Evolutionary conservation across 2,329 filamentous ascomycete species (phyloP).

Genomic region (Ophiostoma sp.): DNA sequence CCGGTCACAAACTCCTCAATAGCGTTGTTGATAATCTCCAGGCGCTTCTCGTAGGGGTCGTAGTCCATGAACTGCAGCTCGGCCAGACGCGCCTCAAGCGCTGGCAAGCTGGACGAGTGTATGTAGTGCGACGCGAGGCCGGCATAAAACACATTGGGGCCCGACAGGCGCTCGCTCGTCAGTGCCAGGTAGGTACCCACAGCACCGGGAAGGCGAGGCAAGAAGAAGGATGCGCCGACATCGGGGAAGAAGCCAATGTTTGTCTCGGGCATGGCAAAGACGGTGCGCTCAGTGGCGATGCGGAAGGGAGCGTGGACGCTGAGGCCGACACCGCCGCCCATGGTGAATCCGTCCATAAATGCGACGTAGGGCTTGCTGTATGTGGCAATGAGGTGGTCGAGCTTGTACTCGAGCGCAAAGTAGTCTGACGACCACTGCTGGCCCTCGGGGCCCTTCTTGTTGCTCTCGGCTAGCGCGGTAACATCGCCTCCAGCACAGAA

Average conservation of each 20-base stretch:
- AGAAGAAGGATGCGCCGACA: constrained; percentile 92
- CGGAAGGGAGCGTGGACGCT: constrained; percentile 93
- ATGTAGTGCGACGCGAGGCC: constrained; percentile 95
- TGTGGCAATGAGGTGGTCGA: constrained; percentile 91
- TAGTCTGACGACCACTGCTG: constrained; percentile 73
- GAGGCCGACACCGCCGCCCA: constrained; percentile 94
- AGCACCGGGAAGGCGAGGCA: constrained; percentile 79
- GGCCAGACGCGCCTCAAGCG: constrained; percentile 75
- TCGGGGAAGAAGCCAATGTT: constrained; percentile 98
- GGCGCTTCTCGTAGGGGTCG: constrained; percentile 55
- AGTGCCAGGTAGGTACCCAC: constrained; percentile 89
- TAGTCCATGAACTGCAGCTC: constrained; percentile 86
- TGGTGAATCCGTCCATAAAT: constrained; percentile 96
- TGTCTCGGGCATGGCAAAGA: constrained; percentile 98
- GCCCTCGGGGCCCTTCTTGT: constrained; percentile 61
- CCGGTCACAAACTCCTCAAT: constrained; percentile 89
- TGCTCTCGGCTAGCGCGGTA: constrained; percentile 66
- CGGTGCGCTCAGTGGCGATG: constrained; percentile 89
- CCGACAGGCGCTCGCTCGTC: constrained; percentile 76
- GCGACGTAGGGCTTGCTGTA: constrained; percentile 90
- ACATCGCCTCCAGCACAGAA: constrained; percentile 96
- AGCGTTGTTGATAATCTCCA: constrained; percentile 72
- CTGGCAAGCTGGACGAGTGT: constrained; percentile 78
- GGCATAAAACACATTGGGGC: constrained; percentile 81
- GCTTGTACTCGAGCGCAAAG: constrained; percentile 91